Conservation (phyloP, 2,329 filamentous ascomycete species). For the Pochonia chlamydosporia region DNA sequence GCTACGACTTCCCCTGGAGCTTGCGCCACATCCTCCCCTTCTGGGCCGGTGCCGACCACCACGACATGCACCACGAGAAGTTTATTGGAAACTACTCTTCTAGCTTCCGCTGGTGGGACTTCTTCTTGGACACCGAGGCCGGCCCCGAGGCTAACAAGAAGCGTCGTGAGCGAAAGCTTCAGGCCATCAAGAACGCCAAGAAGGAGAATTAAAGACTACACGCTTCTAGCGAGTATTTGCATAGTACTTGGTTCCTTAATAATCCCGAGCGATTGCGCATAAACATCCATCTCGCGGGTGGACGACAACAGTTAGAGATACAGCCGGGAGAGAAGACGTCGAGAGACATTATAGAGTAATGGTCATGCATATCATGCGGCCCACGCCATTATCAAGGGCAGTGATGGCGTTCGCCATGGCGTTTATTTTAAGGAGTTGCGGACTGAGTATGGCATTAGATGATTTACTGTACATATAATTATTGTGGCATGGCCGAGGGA, state of each 20-base stretch:
- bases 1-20: constrained; percentile 98
- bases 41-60: constrained; percentile 96
- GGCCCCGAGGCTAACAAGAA: constrained; percentile 80
- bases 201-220: constrained; percentile 57
- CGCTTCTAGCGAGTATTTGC: background rate
- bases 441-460: constrained; percentile 21
- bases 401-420: constrained; percentile 22
- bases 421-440: constrained; percentile 16
- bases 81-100: constrained; percentile 98
- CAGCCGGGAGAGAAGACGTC: background rate
- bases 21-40: constrained; percentile 93
- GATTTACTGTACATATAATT: constrained; percentile 18
- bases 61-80: constrained; percentile 95
- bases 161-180: constrained; percentile 72
- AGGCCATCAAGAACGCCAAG: constrained; percentile 52
- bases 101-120: constrained; percentile 99
- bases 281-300: no score
- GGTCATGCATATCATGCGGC: constrained; percentile 8
- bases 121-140: constrained; percentile 85
- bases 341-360: constrained; percentile 9
- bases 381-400: constrained; percentile 14
- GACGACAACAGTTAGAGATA: no score
- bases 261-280: no score
- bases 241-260: background rate
- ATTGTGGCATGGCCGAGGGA: background rate